Conservation (phyloP, 1,284 basidiomycete genomes). For the Sporisorium scitamineum region DNA sequence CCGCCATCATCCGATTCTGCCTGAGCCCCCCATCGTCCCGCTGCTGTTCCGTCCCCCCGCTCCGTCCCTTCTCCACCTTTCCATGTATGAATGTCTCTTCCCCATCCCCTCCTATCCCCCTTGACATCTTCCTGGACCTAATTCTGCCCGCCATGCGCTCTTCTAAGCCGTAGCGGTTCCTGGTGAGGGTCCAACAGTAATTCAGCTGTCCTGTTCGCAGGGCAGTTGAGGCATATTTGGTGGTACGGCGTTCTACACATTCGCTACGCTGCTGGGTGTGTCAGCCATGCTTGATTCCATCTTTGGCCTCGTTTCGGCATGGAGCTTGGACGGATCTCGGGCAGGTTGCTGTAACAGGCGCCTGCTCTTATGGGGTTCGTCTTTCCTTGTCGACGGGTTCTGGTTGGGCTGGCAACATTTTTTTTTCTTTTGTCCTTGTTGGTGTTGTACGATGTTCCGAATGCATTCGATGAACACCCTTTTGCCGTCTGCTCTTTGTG, state of each 20-base stretch:
- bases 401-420: slow-evolving; percentile 41
- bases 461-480: neutral
- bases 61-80: neutral
- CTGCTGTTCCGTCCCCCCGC: neutral
- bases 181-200: slow-evolving; percentile 56
- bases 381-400: slow-evolving; percentile 32
- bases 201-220: slow-evolving; percentile 5
- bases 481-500: neutral
- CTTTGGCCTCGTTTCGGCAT: slow-evolving; percentile 17
- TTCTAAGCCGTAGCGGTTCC: slow-evolving; percentile 56
- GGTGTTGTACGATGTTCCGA: neutral
- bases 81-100: neutral
- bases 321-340: slow-evolving; percentile 14
- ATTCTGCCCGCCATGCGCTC: slow-evolving; percentile 55
- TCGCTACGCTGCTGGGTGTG: slow-evolving; percentile 40
- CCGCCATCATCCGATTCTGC: neutral
- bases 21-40: neutral
- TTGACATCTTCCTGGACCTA: slow-evolving; percentile 27
- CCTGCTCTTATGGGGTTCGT: slow-evolving; percentile 17
- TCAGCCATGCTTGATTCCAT: slow-evolving; percentile 30
- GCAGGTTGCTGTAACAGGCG: slow-evolving; percentile 51
- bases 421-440: neutral
- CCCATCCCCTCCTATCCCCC: neutral
- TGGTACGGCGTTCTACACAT: slow-evolving; percentile 49
- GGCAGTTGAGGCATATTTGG: slow-evolving; percentile 27